Conservation (phyloP, 2,329 filamentous ascomycete genomes). For the Dactylellina parvicollis region DNA sequence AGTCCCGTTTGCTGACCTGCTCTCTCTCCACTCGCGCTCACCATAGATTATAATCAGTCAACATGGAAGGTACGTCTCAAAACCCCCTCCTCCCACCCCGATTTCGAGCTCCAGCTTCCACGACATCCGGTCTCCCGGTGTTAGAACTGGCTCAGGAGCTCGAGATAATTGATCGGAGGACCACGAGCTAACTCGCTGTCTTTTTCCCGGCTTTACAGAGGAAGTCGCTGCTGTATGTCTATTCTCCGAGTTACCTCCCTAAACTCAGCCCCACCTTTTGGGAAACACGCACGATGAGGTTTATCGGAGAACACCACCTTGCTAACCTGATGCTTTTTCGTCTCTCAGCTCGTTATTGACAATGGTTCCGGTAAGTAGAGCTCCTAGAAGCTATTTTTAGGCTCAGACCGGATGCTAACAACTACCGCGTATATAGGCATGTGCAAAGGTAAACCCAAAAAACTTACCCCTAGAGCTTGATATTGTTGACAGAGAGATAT, state of each 20-base stretch:
- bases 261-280: slow-evolving; percentile 44
- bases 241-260: slow-evolving; percentile 48
- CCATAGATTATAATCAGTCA: slow-evolving; percentile 62
- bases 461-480: slow-evolving; percentile 26
- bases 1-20: slow-evolving; percentile 46
- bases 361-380: slow-evolving; percentile 88
- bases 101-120: slow-evolving; percentile 33
- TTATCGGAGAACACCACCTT: slow-evolving; percentile 52
- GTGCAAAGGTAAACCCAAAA: slow-evolving; percentile 84
- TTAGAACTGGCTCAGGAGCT: slow-evolving; percentile 21
- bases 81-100: slow-evolving; percentile 56
- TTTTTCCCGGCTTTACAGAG: slow-evolving; percentile 71
- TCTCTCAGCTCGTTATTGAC: slow-evolving; percentile 88
- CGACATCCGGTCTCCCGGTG: slow-evolving; percentile 49
- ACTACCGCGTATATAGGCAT: slow-evolving; percentile 83
- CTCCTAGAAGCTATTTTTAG: slow-evolving; percentile 58
- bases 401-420: slow-evolving; percentile 39
- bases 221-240: slow-evolving; percentile 84
- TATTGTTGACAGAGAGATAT: slow-evolving; percentile 44
- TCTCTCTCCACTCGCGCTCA: slow-evolving; percentile 48
- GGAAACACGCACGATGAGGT: slow-evolving; percentile 46
- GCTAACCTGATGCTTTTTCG: slow-evolving; percentile 52
- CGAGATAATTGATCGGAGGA: slow-evolving; percentile 32
- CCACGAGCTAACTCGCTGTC: slow-evolving; percentile 63
- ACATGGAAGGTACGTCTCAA: slow-evolving; percentile 73